These are phyloP conservation scores for Cryphonectria parasitica DNA, from an alignment of 2,329 filamentous ascomycete genomes.

Conservation along the genomic window DNA sequence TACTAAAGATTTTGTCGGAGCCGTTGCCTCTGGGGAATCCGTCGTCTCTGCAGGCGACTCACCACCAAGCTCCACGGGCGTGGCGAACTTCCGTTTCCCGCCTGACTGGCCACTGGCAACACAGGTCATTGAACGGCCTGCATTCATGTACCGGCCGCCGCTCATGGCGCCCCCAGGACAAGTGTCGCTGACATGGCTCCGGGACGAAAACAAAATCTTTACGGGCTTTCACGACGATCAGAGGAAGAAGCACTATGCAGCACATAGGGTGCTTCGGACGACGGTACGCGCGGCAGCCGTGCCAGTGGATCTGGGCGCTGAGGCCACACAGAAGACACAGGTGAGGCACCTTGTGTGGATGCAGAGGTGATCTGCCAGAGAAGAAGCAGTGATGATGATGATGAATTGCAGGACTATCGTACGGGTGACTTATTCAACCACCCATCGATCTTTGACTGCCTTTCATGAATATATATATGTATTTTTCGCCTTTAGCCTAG, in stretches of 20 bases:
- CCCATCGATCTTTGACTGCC: neutral
- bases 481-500: neutral
- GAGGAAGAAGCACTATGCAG: slow-evolving; percentile 11
- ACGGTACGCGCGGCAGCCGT: slow-evolving; percentile 14
- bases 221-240: slow-evolving; percentile 26
- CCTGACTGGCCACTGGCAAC: neutral
- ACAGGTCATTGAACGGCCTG: slow-evolving; percentile 29
- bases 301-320: slow-evolving; percentile 6
- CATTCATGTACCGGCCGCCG: slow-evolving; percentile 21
- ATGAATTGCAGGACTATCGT: neutral
- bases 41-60: neutral
- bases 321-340: neutral
- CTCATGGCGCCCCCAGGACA: neutral
- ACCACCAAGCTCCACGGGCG: no score
- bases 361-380: slow-evolving; percentile 7
- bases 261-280: slow-evolving; percentile 10
- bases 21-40: neutral
- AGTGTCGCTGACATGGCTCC: slow-evolving; percentile 6
- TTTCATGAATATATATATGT: neutral
- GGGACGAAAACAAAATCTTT: slow-evolving; percentile 23
- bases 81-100: neutral
- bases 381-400: neutral
- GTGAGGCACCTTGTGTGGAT: slow-evolving; percentile 18
- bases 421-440: neutral
- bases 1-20: neutral